These are phyloP conservation scores for Calocybe cyanea DNA, from an alignment of 768 basidiomycete species.

Conservation along the genomic window DNA sequence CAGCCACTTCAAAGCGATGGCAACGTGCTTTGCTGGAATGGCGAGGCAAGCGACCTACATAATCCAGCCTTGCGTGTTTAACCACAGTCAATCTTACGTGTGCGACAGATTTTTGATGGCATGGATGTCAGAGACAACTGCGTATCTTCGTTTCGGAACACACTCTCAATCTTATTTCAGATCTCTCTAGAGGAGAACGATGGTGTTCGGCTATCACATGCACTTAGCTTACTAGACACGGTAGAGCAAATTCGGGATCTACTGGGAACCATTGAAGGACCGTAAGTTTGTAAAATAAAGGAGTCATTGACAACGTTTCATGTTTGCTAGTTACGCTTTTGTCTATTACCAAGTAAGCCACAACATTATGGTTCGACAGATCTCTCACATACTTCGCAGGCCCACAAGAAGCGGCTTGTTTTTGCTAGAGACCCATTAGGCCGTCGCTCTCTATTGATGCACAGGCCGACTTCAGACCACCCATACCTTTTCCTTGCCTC, in stretches of 20 bases:
- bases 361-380: not conserved
- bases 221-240: conserved; percentile 26
- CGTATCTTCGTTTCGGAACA: not conserved
- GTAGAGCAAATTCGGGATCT: conserved; percentile 43
- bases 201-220: conserved; percentile 48
- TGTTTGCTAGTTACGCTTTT: conserved; percentile 63
- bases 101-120: conserved; percentile 65
- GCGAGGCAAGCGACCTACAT: conserved; percentile 50
- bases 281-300: conserved; percentile 47
- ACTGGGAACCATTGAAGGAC: conserved; percentile 71
- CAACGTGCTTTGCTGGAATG: conserved; percentile 80
- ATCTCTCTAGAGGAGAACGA: conserved; percentile 66
- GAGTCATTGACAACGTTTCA: too few relatives aligned
- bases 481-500: conserved; percentile 66
- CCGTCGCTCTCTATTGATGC: conserved; percentile 78
- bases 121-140: conserved; percentile 47
- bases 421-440: conserved; percentile 85
- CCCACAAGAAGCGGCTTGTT: conserved; percentile 45
- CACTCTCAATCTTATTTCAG: conserved; percentile 29
- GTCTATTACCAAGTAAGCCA: conserved; percentile 67
- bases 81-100: not conserved
- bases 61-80: conserved; percentile 8
- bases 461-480: conserved; percentile 42
- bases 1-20: conserved; percentile 67
- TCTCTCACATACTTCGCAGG: conserved; percentile 27